Percentiles rank a stretch among this genome's conserved stretches.
Evolutionary conservation across 2,329 filamentous ascomycete species (phyloP).

Genomic region (Biscogniauxia mediterranea): DNA sequence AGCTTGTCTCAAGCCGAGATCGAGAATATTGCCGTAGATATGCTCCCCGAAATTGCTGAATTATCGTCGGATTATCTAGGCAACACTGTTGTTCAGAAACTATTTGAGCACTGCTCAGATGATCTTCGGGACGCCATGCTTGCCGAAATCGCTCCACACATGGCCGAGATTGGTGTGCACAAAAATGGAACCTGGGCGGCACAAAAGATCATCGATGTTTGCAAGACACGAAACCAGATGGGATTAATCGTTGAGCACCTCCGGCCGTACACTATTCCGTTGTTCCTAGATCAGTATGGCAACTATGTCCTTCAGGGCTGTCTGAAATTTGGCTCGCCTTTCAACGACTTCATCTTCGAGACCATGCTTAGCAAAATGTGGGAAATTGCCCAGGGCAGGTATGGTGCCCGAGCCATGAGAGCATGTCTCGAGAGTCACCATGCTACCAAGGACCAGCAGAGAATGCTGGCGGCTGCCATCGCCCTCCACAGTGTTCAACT

Average conservation of each 20-base stretch:
- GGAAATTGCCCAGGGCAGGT: slow-evolving; percentile 89
- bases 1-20: slow-evolving; percentile 83
- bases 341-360: slow-evolving; percentile 97
- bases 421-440: slow-evolving; percentile 96
- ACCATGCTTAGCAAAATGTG: slow-evolving; percentile 93
- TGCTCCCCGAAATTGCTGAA: slow-evolving; percentile 96
- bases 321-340: slow-evolving; percentile 83
- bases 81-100: slow-evolving; percentile 98
- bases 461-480: slow-evolving; percentile 90
- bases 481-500: slow-evolving; percentile 96
- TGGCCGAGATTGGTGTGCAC: slow-evolving; percentile 95
- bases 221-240: slow-evolving; percentile 82
- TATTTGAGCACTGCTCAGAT: slow-evolving; percentile 96
- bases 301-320: slow-evolving; percentile 98
- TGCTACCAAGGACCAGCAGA: slow-evolving; percentile 90
- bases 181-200: slow-evolving; percentile 99
- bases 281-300: slow-evolving; percentile 96
- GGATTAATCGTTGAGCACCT: slow-evolving; percentile 79
- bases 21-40: slow-evolving; percentile 85
- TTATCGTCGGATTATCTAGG: slow-evolving; percentile 93
- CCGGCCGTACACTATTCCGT: slow-evolving; percentile 79
- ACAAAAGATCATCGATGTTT: slow-evolving; percentile 98
- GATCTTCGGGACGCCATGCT: slow-evolving; percentile 90
- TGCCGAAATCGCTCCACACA: slow-evolving; percentile 78
- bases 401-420: slow-evolving; percentile 92